Evolutionary conservation across 106 monocot genomes (phyloP), one percentile per base, ranked within the genome.

Genomic region (Acorus calamus): DNA sequence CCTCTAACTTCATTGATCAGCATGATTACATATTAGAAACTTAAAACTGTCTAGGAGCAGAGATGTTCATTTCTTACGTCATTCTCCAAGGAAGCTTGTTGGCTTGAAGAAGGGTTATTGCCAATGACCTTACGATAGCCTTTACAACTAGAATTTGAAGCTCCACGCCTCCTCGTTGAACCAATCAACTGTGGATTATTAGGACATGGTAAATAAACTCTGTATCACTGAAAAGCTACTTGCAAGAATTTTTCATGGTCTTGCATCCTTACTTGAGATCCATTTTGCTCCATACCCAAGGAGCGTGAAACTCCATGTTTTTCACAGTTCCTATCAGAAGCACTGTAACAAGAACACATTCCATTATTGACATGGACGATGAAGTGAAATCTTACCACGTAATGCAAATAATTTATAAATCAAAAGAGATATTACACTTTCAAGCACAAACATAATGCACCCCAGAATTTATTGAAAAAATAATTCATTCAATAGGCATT

Each of bases 61-160:
- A 0, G 28, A 28, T 0, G 4, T 42, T 55, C 10, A 46, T 0
- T 56, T 11, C 78, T 78, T 80, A 88, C 88, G 76, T 88, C 88
- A 73, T 78, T 78, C 60, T 84, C 84, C 74, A 88, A 59, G 7
- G 81, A 88, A 67, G 56, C 44, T 48, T 72, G 62, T 56, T 73
- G 80, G 46, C 73, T 61, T 28, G 69, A 56, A 42, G 74, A 75
- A 50, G 55, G 41, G 61, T 54, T 68, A n/a, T 43, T 47, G 49
- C 6, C 14, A 13, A 42, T 57, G 4, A 47, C 56, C 11, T 45
- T 61, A 44, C 66, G 60, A 66, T 62, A 28, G 28, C 1, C 42
- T 59, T 67, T 66, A 67, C 52, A 2, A 14, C 47, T 7, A 55
- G 55, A 52, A 48, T 53, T 48, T 61, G 11, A 49, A 14, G 41